Evolutionary conservation across 2,329 filamentous ascomycete genomes (phyloP), one percentile per base, ranked within the genome.

Genomic region (Neofusicoccum sp.): DNA sequence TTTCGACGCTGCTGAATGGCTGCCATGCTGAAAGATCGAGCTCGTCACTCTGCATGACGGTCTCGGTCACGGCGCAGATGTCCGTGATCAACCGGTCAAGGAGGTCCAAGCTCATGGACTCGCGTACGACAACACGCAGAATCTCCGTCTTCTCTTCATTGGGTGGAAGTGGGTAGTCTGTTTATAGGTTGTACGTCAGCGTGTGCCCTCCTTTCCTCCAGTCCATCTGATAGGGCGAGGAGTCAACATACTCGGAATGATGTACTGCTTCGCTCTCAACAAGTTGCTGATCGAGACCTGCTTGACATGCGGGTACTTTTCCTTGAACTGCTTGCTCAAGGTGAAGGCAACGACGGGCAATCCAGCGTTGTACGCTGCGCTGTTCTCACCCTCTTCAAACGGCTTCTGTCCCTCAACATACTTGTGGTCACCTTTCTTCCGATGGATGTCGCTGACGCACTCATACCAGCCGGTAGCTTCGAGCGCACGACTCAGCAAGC

Each of bases 281-380:
- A 89, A 73, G 16, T 86, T 84, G 58, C 82, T 85, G 12, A 89
- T 78, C 5, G 80, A 80, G 60, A 84, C 85, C 72, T 89, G 87
- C 73, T 86, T 84, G 62, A 89, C 77, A 65, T 87, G 83, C 0
- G 85, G 83, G 70, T 80, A 88, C 44, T 85, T 73, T 62, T 80
- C 77, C 69, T 82, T 82, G 74, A 88, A 89, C 7, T 81, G 78
- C 64, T 88, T 84, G 11, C 79, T 82, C 62, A 89, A 78, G 11
- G 81, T 78, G 73, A 89, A 90, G 0, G 87, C 81, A n/a, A 89
- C 86, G 1, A 89, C 87, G 0, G 87, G 87, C 4, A 89, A 73
- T 3, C 87, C 87, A 1, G 86, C 80, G 47, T 86, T 83, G 74
- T 87, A 90, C 56, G 82, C 80, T 1, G 82, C 84, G 5, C 80